A percentile compares a stretch with the other conserved stretches of the same genome.
Conservation (phyloP, 2,329 filamentous ascomycete species). For the Ceratocystiopsis sp. region DNA sequence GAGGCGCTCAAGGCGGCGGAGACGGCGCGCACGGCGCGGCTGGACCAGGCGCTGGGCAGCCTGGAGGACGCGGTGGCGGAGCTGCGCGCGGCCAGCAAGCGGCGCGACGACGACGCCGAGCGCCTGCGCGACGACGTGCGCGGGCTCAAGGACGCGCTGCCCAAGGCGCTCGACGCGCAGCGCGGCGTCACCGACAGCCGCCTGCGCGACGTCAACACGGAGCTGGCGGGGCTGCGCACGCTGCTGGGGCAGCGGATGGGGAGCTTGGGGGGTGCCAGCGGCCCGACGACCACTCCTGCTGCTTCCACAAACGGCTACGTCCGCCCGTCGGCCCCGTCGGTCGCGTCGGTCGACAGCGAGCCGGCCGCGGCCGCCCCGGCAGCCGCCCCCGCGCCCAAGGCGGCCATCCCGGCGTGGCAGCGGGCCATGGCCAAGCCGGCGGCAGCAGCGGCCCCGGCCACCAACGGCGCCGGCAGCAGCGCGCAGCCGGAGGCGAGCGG, state of each 20-base stretch:
- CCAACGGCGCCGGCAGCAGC: not conserved
- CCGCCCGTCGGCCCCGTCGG: conserved; percentile 10
- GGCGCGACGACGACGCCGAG: conserved; percentile 75
- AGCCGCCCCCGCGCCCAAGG: conserved; percentile 16
- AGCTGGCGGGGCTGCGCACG: conserved; percentile 85
- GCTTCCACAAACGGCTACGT: conserved; percentile 15
- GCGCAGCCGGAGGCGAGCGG: conserved; percentile 1
- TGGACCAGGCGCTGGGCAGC: conserved; percentile 68
- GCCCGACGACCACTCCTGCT: too few relatives aligned
- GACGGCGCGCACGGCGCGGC: conserved; percentile 61
- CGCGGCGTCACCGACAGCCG: conserved; percentile 68
- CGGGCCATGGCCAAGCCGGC: conserved; percentile 51
- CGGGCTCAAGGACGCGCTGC: conserved; percentile 66
- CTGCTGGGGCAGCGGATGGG: conserved; percentile 52
- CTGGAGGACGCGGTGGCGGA: conserved; percentile 70
- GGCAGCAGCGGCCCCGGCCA: conserved; percentile 20
- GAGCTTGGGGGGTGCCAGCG: conserved; percentile 7
- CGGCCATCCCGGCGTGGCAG: conserved; percentile 67
- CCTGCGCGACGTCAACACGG: conserved; percentile 68
- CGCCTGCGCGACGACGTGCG: conserved; percentile 76
- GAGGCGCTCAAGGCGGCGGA: conserved; percentile 75
- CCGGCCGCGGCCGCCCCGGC: conserved; percentile 4
- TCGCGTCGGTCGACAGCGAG: conserved; percentile 4
- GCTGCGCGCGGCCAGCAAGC: conserved; percentile 63
- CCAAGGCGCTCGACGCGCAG: conserved; percentile 74